These are phyloP conservation scores for Tranzscheliella williamsii DNA, from an alignment of 1,284 basidiomycete genomes.

Conservation along the genomic window DNA sequence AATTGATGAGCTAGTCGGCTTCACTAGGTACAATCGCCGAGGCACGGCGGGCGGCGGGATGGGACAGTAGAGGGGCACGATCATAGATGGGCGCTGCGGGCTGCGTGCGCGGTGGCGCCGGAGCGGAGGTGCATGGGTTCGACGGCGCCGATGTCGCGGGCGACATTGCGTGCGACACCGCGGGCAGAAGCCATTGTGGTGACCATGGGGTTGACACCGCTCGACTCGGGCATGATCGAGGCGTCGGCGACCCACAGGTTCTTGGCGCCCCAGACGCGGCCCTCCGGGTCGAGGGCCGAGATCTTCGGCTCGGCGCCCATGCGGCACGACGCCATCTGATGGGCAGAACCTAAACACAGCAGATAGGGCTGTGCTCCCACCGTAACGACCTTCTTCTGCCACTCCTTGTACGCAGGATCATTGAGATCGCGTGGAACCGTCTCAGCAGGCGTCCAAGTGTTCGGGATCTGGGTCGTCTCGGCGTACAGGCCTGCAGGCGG, in stretches of 20 bases:
- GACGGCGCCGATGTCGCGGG: constrained; percentile 50
- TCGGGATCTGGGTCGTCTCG: constrained; percentile 49
- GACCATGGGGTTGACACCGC: constrained; percentile 65
- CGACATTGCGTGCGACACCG: constrained; percentile 55
- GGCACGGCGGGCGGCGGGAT: background rate
- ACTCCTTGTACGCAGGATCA: constrained; percentile 50
- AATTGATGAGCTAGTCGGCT: too few relatives aligned
- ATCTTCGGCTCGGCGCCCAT: constrained; percentile 60
- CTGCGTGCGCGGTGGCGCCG: constrained; percentile 5
- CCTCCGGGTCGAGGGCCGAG: constrained; percentile 62
- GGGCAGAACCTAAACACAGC: constrained; percentile 48
- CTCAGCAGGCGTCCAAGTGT: constrained; percentile 42
- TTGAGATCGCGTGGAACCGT: constrained; percentile 46
- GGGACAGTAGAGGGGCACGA: background rate
- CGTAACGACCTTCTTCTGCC: constrained; percentile 51
- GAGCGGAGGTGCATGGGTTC: constrained; percentile 15
- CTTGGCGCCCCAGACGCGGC: constrained; percentile 62
- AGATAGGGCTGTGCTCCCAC: constrained; percentile 41
- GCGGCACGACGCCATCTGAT: constrained; percentile 63
- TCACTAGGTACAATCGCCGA: too few relatives aligned
- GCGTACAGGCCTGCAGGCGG: constrained; percentile 23
- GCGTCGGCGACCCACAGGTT: constrained; percentile 64
- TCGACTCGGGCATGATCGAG: constrained; percentile 61
- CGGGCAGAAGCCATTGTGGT: constrained; percentile 59
- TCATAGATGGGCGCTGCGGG: background rate